A percentile compares a stretch with the other conserved stretches of the same genome.
phyloP scores from a whole-genome alignment of 805 yeast species.

The Lipomyces lipofer region DNA sequence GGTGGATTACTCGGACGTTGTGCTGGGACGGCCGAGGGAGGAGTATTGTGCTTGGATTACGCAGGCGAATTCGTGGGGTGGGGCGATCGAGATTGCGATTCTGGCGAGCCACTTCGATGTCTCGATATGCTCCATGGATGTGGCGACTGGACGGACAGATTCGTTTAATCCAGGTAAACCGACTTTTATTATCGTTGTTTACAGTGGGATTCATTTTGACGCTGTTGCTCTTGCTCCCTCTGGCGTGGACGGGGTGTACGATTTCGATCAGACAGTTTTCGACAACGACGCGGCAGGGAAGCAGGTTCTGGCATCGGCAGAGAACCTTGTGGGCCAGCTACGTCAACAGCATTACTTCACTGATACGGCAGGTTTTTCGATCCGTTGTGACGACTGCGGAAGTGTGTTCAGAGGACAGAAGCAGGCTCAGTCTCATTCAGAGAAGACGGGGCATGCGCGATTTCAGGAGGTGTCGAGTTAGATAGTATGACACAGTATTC shows the following conservation, averaged over 20 bases:
- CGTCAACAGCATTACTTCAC: conserved; percentile 60
- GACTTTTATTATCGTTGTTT: conserved; percentile 56
- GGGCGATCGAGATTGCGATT: conserved; percentile 73
- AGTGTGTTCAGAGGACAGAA: conserved; percentile 58
- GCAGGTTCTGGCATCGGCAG: conserved; percentile 43
- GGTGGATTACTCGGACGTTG: conserved; percentile 53
- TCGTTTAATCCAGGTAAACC: conserved; percentile 50
- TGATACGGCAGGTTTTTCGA: conserved; percentile 59
- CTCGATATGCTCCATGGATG: conserved; percentile 61
- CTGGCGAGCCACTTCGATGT: conserved; percentile 54
- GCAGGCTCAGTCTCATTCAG: conserved; percentile 66
- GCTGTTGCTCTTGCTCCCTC: conserved; percentile 49
- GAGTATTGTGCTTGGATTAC: conserved; percentile 64
- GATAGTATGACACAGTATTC: too few relatives aligned
- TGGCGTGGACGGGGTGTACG: conserved; percentile 34
- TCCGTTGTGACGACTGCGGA: conserved; percentile 60
- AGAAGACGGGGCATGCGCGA: conserved; percentile 55
- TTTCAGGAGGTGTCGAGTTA: conserved; percentile 52
- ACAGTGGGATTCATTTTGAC: conserved; percentile 76
- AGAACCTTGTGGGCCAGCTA: conserved; percentile 47
- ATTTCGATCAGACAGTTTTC: conserved; percentile 48
- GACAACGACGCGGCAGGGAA: conserved; percentile 40
- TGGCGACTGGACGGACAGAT: conserved; percentile 60
- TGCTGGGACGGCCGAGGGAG: conserved; percentile 52
- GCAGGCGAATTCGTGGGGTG: conserved; percentile 71